A percentile compares a stretch with the other conserved stretches of the same genome.
phyloP scores from a whole-genome alignment of 2,329 filamentous ascomycete species.

The Paecilomyces dactylethromorphus region DNA sequence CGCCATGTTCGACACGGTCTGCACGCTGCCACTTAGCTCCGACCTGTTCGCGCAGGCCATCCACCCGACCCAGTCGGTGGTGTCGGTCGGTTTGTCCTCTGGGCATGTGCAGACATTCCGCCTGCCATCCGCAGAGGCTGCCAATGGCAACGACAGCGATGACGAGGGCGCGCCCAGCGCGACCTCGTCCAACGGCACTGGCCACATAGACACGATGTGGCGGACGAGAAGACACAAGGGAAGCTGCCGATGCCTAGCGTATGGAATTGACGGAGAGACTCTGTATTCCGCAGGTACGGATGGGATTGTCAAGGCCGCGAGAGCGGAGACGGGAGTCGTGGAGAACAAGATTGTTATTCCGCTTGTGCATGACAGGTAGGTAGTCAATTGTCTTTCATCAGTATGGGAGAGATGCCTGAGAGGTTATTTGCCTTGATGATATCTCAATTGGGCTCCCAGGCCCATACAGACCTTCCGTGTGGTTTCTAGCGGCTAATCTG shows the following conservation, averaged over 20 bases:
- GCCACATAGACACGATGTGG: constrained; percentile 77
- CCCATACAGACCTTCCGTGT: background rate
- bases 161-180: constrained; percentile 39
- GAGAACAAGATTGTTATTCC: constrained; percentile 77
- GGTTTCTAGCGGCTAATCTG: background rate
- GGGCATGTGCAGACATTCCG: constrained; percentile 83
- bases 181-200: constrained; percentile 55
- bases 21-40: constrained; percentile 74
- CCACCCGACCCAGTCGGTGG: constrained; percentile 74
- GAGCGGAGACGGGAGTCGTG: constrained; percentile 58
- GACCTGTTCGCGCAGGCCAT: constrained; percentile 86
- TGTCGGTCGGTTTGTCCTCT: constrained; percentile 77
- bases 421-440: background rate
- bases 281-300: constrained; percentile 57
- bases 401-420: background rate
- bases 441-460: background rate
- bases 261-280: constrained; percentile 69
- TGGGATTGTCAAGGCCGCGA: constrained; percentile 57
- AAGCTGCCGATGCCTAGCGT: constrained; percentile 77
- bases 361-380: constrained; percentile 33
- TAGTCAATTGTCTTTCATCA: constrained; percentile 3
- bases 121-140: constrained; percentile 54
- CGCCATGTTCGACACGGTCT: constrained; percentile 83
- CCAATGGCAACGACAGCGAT: constrained; percentile 42
- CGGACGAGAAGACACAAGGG: constrained; percentile 85